Evolutionary conservation across 768 basidiomycete genomes (phyloP).

Genomic region (Boletus rubroflammeus): DNA sequence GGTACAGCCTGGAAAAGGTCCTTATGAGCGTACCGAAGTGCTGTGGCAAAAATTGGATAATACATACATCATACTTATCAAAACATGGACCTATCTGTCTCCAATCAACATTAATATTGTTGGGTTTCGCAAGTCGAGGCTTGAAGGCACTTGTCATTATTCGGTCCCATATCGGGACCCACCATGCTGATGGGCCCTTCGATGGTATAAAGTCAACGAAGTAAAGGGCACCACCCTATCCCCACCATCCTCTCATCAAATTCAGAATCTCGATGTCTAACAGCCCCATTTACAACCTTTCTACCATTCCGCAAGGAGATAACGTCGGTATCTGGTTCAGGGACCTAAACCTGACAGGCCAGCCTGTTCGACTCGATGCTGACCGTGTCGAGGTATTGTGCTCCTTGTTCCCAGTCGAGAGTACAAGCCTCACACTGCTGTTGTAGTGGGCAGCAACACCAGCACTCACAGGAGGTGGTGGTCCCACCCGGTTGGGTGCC

Average conservation of each 20-base stretch:
- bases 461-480: no score
- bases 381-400: not conserved
- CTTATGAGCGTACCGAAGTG: no score
- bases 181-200: not conserved
- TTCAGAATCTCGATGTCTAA: not conserved
- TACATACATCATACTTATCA: no score
- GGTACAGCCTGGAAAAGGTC: no score
- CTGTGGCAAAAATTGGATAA: no score
- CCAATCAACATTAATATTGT: not conserved
- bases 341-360: not conserved
- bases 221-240: not conserved
- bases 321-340: not conserved
- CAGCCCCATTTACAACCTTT: no score
- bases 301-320: not conserved
- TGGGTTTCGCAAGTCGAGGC: not conserved
- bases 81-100: not conserved
- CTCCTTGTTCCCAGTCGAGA: not conserved
- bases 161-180: not conserved
- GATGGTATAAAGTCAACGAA: not conserved
- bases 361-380: not conserved
- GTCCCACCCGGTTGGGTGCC: not conserved
- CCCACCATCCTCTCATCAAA: not conserved
- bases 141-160: not conserved
- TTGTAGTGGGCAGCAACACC: not conserved
- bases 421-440: not conserved